phyloP scores from a whole-genome alignment of 495 filamentous ascomycete species.

The Parmelia sp. region DNA sequence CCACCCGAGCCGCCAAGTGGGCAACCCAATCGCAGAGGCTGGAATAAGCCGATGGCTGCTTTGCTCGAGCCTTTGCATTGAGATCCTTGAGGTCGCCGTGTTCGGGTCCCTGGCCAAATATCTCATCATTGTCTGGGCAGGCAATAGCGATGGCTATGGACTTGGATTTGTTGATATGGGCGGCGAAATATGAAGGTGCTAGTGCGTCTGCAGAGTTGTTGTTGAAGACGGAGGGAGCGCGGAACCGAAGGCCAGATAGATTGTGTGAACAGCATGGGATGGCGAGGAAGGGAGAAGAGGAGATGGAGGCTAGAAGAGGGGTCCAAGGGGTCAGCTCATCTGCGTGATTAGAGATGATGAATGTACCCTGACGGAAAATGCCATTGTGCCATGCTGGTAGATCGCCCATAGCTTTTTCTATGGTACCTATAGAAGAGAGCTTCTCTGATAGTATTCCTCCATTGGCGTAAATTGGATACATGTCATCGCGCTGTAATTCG shows the following conservation, averaged over 20 bases:
- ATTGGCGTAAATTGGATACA: conserved; percentile 9
- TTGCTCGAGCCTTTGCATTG: conserved; percentile 21
- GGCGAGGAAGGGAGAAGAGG: conserved; percentile 71
- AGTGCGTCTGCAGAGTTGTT: conserved; percentile 21
- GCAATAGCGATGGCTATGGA: conserved; percentile 41
- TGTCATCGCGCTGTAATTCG: not conserved
- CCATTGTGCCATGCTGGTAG: conserved; percentile 53
- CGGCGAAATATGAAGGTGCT: conserved; percentile 26
- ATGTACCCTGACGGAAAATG: conserved; percentile 65
- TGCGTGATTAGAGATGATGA: conserved; percentile 94
- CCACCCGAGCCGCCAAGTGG: conserved; percentile 59
- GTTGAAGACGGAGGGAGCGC: conserved; percentile 51
- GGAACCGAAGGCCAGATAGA: conserved; percentile 65
- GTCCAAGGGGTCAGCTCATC: conserved; percentile 97
- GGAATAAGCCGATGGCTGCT: conserved; percentile 28
- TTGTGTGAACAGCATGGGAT: conserved; percentile 95
- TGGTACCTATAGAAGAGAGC: not conserved
- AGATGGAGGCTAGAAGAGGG: conserved; percentile 73
- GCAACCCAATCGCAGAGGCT: conserved; percentile 29
- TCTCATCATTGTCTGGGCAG: conserved; percentile 13
- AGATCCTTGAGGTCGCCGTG: conserved; percentile 43
- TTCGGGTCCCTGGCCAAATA: conserved; percentile 30
- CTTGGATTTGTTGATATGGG: conserved; percentile 35
- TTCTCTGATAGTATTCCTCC: conserved; percentile 16
- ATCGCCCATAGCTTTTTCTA: conserved; percentile 8